Evolutionary conservation across 768 basidiomycete species (phyloP), one percentile per base, ranked within the genome.

Genomic region (Lentinus brumalis): DNA sequence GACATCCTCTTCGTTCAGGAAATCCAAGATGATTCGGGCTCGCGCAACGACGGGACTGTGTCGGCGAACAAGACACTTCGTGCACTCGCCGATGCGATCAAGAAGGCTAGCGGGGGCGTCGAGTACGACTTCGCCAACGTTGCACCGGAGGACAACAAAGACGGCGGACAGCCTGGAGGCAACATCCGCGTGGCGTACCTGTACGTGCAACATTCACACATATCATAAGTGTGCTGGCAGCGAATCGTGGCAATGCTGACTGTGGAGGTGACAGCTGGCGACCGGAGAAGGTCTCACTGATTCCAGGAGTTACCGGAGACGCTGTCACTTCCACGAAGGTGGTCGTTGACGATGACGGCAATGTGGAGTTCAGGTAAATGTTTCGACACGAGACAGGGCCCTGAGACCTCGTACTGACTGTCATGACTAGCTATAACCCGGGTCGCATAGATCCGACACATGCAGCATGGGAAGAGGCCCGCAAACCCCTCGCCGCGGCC

Each of bases 1-100:
- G 85, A 87, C 66, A 76, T 88, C 55, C 69, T 88, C 62, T 86
- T 86, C 69, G 63, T 88, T 7, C 86, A 88, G 71, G 86, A 88
- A 65, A 82, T 88, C 16, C 84, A 86, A 65, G 85, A 86, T 69
- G 81, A 86, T 69, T 79, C 77, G 3, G 85, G 85, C 5, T 66
- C 78, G 2, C 79, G 70, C 0, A 70, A 86, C 66, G 79, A 86
- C 66, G 86, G 86, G 18, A 77, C 77, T 5, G 82, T 85, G 47
- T 74, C 69, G 53, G 84, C 83, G 9, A 82, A 83, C 68, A 66
- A 81, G 57, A 87, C 86, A 6, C 73, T 88, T 38, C 67, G 75
- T 18, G 80, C 75, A 10, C 72, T 88, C 26, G 76, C 79, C 4
- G 74, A 75, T 16, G 81, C 84, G 9, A 86, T 88, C 66, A 73